Evolutionary conservation across 2,329 filamentous ascomycete genomes (phyloP), one percentile per base, ranked within the genome.

Genomic region (Talaromyces islandicus): DNA sequence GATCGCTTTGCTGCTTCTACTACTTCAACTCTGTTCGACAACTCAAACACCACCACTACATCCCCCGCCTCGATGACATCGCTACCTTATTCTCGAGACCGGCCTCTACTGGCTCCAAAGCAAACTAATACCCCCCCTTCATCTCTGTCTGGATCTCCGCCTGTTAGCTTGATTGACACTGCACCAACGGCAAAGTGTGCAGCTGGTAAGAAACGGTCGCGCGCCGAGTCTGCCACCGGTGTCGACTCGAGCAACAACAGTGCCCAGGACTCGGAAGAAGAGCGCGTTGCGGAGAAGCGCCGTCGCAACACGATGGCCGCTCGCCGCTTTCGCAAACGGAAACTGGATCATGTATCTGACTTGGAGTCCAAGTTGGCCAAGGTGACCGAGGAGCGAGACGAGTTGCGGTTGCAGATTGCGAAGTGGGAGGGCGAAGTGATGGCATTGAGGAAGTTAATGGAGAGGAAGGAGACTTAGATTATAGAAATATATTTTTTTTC

Each of bases 371-470:
- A 73, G 59, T 65, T 75, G 54, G 67, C 68, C 56, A 65, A 61
- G 27, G 59, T 72, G 11, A 67, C 70, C 52, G 66, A 66, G 57
- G 72, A 75, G 59, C 66, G 72, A 25, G 72, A 75, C 60, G 71
- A 73, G 57, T 64, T 73, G 65, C 71, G 64, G 61, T 66, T 74
- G 58, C 67, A 66, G 41, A 69, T 72, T 51, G 73, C 70, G 11
- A 72, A 71, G 60, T 61, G 74, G 52, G 70, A 74, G 63, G 72
- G 72, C 9, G 72, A 75, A 64, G 71, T 71, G 27, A 69, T 71
- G 61, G 71, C 68, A 46, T 60, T 74, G 58, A 68, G 68, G 55
- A 66, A 70, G 57, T 60, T 69, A 62, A 52, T 67, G 30, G 58
- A 63, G 48, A 60, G 52, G 57, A 62, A 59, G 54, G 30, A 64